A percentile compares a stretch with the other conserved stretches of the same genome.
phyloP scores from a whole-genome alignment of 345 rosid species.

The Hevea brasiliensis region DNA sequence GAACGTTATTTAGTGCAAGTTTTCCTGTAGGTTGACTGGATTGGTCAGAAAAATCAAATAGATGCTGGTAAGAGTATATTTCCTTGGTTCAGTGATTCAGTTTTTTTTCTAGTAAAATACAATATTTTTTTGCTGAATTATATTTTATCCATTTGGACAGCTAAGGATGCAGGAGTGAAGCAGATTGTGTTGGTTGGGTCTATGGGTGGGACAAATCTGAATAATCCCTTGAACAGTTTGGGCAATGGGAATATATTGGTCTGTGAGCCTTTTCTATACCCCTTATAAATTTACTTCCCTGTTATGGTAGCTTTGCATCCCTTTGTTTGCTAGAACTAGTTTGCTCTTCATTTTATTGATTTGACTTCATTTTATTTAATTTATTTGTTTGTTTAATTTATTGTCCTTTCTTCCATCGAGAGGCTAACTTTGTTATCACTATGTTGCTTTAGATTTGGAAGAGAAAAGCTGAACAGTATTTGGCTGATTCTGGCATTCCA shows the following conservation, averaged over 20 bases:
- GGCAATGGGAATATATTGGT: conserved; percentile 96
- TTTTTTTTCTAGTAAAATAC: conserved; percentile 6
- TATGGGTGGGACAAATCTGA: conserved; percentile 86
- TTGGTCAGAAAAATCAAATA: conserved; percentile 96
- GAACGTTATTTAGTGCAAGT: conserved; percentile 8
- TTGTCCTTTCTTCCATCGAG: neutral
- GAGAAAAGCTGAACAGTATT: conserved; percentile 98
- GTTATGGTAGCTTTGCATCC: neutral
- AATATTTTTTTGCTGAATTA: conserved; percentile 20
- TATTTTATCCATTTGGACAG: conserved; percentile 39
- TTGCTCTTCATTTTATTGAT: neutral
- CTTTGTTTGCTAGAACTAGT: neutral
- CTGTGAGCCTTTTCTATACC: conserved; percentile 15
- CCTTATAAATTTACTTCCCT: neutral
- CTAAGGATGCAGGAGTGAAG: conserved; percentile 89
- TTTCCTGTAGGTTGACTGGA: conserved; percentile 80
- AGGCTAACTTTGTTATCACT: neutral
- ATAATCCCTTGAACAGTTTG: conserved; percentile 78
- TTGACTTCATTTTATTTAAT: neutral
- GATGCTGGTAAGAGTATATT: conserved; percentile 63
- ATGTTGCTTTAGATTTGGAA: conserved; percentile 75
- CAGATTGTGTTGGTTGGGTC: conserved; percentile 95
- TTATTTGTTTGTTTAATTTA: neutral
- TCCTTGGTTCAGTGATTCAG: conserved; percentile 13
- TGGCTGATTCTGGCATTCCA: conserved; percentile 88